Percentiles rank a stretch among this genome's conserved stretches.
These are phyloP conservation scores for Exophiala phaeomuriformis DNA, from an alignment of 2,329 filamentous ascomycete species.

Conservation along the genomic window DNA sequence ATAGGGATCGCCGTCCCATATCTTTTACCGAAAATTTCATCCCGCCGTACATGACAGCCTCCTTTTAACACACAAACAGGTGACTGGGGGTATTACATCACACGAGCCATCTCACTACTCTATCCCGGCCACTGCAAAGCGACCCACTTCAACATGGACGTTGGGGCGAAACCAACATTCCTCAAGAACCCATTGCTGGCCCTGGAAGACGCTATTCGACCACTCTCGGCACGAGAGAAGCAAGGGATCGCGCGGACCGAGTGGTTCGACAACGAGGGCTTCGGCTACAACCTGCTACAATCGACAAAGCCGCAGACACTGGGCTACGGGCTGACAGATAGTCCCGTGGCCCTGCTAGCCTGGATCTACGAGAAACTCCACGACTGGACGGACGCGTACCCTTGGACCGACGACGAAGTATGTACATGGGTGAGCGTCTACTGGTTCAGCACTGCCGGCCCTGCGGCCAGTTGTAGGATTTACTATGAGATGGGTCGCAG, in stretches of 20 bases:
- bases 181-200: no score
- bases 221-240: no score
- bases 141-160: conserved; percentile 36
- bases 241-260: conserved; percentile 44
- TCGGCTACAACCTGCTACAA: conserved; percentile 54
- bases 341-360: conserved; percentile 61
- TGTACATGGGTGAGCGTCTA: conserved; percentile 69
- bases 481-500: conserved; percentile 60
- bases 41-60: background rate
- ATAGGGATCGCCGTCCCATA: background rate
- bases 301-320: conserved; percentile 65
- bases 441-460: conserved; percentile 62
- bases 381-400: conserved; percentile 65
- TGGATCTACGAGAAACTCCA: conserved; percentile 79
- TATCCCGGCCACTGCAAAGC: background rate
- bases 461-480: conserved; percentile 54
- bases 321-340: conserved; percentile 61
- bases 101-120: background rate
- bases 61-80: background rate
- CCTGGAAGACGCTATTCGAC: no score
- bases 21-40: background rate
- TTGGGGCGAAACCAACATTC: conserved; percentile 39
- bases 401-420: conserved; percentile 70
- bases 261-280: conserved; percentile 50
- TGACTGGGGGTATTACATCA: background rate